Conservation (phyloP, 2,329 filamentous ascomycete genomes). For the Madurella mycetomatis region DNA sequence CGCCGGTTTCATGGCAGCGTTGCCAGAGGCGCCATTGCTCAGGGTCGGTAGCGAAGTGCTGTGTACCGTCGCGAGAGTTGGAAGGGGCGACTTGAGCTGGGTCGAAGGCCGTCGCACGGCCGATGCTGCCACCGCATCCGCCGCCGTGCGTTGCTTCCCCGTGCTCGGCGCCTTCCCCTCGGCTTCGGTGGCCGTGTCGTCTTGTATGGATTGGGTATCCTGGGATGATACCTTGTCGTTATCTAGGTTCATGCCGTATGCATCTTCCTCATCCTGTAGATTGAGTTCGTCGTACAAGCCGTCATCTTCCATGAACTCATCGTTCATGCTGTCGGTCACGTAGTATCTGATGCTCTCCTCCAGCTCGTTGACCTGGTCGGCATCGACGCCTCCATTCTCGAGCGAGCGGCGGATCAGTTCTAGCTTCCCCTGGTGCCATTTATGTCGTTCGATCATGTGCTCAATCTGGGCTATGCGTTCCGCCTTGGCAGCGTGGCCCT, state of each 20-base stretch:
- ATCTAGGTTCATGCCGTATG: constrained; percentile 74
- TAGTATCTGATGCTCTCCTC: constrained; percentile 95
- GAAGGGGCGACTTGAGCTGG: constrained; percentile 89
- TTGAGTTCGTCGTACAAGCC: constrained; percentile 92
- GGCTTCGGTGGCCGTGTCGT: constrained; percentile 61
- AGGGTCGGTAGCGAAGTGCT: constrained; percentile 60
- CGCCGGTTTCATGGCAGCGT: constrained; percentile 83
- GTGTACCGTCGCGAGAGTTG: constrained; percentile 87
- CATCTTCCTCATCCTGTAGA: constrained; percentile 85
- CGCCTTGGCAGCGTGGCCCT: constrained; percentile 76
- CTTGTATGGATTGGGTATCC: constrained; percentile 86
- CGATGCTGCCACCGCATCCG: constrained; percentile 53
- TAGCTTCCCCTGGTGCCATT: constrained; percentile 91
- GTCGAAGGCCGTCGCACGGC: constrained; percentile 70
- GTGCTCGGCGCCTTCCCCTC: constrained; percentile 44
- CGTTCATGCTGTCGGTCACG: constrained; percentile 80
- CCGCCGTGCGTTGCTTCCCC: constrained; percentile 52
- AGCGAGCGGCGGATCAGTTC: constrained; percentile 85
- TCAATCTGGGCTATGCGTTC: constrained; percentile 87
- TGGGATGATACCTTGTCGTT: constrained; percentile 90
- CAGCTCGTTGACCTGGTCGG: constrained; percentile 79
- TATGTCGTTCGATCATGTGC: constrained; percentile 80
- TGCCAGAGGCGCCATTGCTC: constrained; percentile 46
- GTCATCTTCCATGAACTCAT: constrained; percentile 92
- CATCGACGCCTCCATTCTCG: constrained; percentile 88